phyloP scores from a whole-genome alignment of 176 grass and related monocot species.

The Pharus latifolius region DNA sequence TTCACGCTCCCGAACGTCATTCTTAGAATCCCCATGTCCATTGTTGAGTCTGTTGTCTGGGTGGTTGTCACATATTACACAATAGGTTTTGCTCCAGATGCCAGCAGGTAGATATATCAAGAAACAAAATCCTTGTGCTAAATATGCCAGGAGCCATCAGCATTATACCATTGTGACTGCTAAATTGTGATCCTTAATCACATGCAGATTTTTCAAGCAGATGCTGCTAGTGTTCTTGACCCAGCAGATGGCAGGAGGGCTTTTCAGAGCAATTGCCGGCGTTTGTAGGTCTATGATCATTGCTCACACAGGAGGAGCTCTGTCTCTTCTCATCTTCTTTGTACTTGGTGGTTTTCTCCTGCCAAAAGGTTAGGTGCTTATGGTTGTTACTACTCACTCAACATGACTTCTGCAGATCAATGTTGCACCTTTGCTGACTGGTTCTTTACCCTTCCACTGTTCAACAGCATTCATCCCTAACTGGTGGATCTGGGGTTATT shows the following conservation, averaged over 20 bases:
- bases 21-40: constrained; percentile 75
- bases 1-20: constrained; percentile 75
- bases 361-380: constrained; percentile 58
- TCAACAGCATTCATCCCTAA: constrained; percentile 74
- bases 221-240: constrained; percentile 77
- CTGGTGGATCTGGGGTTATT: constrained; percentile 99
- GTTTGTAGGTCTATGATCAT: constrained; percentile 90
- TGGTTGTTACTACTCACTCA: neutral
- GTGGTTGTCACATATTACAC: constrained; percentile 77
- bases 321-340: constrained; percentile 79
- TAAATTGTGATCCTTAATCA: constrained; percentile 18
- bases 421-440: constrained; percentile 7
- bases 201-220: constrained; percentile 95
- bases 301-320: constrained; percentile 82
- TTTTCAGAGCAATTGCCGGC: constrained; percentile 81
- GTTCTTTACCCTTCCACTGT: neutral
- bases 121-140: neutral
- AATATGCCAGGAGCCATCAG: neutral
- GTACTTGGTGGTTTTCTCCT: constrained; percentile 92
- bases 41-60: constrained; percentile 81
- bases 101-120: constrained; percentile 52
- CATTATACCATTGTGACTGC: neutral
- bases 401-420: neutral
- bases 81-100: constrained; percentile 83
- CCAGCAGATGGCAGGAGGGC: constrained; percentile 88